These are phyloP conservation scores for Penicillium frequentans DNA, from an alignment of 2,329 filamentous ascomycete species.

Conservation along the genomic window DNA sequence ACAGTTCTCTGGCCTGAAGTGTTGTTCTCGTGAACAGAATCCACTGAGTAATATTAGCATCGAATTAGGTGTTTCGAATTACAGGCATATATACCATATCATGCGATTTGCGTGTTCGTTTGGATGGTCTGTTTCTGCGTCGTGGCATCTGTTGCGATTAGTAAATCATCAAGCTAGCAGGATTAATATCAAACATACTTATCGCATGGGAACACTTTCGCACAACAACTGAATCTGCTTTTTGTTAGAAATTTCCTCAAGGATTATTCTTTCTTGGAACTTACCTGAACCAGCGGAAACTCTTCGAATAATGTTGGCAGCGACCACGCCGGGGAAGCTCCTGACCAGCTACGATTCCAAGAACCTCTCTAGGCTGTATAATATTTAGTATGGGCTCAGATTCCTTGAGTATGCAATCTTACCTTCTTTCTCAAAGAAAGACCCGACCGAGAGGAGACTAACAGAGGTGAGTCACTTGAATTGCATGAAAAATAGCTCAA, in stretches of 20 bases:
- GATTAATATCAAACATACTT: conserved; percentile 39
- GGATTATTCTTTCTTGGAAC: conserved; percentile 3
- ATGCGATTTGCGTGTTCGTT: conserved; percentile 83
- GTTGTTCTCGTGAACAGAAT: conserved; percentile 77
- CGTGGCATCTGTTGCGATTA: conserved; percentile 63
- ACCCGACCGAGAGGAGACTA: conserved; percentile 31
- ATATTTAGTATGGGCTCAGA: background rate
- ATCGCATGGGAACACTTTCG: conserved; percentile 59
- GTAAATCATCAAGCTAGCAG: background rate
- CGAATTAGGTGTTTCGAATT: background rate
- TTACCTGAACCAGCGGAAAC: conserved; percentile 58
- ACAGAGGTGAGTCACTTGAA: conserved; percentile 4
- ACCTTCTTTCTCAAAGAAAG: conserved; percentile 40
- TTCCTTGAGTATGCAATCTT: conserved; percentile 6
- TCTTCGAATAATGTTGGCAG: conserved; percentile 56
- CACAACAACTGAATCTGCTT: conserved; percentile 56
- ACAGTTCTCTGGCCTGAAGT: conserved; percentile 74
- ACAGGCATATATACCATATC: conserved; percentile 59
- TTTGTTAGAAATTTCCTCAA: conserved; percentile 4
- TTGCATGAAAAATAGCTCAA: background rate
- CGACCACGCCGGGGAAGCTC: conserved; percentile 55
- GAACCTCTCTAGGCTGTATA: conserved; percentile 48
- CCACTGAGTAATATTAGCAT: conserved; percentile 43
- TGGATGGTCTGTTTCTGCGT: conserved; percentile 66
- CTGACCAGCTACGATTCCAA: conserved; percentile 56